Evolutionary conservation across 2,329 filamentous ascomycete genomes (phyloP), one percentile per base, ranked within the genome.

Genomic region (Ophiostoma ulmi): DNA sequence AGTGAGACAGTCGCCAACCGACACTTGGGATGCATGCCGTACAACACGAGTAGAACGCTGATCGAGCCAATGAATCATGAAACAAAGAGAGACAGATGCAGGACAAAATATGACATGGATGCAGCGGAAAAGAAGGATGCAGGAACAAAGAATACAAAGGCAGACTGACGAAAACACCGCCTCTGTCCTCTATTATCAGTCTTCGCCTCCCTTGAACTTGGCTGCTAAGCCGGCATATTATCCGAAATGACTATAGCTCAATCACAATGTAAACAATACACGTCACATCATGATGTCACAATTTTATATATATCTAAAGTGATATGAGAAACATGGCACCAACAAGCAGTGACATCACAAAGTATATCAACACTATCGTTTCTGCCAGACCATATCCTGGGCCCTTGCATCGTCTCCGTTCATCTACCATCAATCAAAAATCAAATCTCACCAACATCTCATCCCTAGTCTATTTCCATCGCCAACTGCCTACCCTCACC

Each of bases 351-450:
- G 44, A n/a, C 44, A 48, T 48, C 44, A 48, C 41, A 17, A 48
- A 20, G 10, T 39, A 39, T 39, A 48, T 3, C 41, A 44, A 5
- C 13, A 44, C 41, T 44, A 44, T 44, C 41, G 41, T 17, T 5
- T 44, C 41, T 44, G 41, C 41, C 17, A 10, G 38, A 20, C 14
- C 44, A 48, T 48, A 48, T 48, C 44, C 6, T 20, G 44, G 17
- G 44, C 20, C 44, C 44, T 48, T n/a, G 44, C 44, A 48, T 48
- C 44, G 17, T 48, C 52, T 58, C 52, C 52, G 52, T 58, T 58
- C 8, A 26, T 58, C 8, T 11, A 22, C 52, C n/a, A 22, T 22
- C 52, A 41, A 26, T 58, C 52, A 20, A 48, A 14, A 1, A n/a
- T 20, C 7, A 5, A n/a, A 3, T 4, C n/a, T 2, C 44, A 6